Evolutionary conservation across 495 filamentous ascomycete species (phyloP), one percentile per base, ranked within the genome.

Genomic region (Pseudevernia furfuracea): DNA sequence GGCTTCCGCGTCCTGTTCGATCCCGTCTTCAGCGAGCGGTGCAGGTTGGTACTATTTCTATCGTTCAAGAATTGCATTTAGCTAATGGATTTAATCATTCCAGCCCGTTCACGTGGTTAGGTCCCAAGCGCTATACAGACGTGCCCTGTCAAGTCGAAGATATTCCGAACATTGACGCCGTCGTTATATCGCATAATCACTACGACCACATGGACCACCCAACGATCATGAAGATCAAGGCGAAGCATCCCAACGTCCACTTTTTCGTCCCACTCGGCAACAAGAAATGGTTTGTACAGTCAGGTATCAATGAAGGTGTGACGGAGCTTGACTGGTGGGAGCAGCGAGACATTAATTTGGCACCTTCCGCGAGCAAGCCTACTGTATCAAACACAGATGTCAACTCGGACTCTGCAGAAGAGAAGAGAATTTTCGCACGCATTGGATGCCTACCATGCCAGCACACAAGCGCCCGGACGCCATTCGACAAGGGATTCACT

Each of bases 271-370:
- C 90, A 0, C 72, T 97, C 1, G 91, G 92, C n/a, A 86, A 94
- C 61, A 90, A 90, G 76, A 74, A 84, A 58, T 97, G 94, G 94
- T 97, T 97, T 73, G 75, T 75, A 55, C 64, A 74, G 4, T 80
- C 78, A 37, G 89, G 89, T 2, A 81, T 96, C 53, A 39, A 79
- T 0, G 48, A 62, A 34, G 88, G 88, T 43, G 86, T 94, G 48
- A 93, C 89, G 3, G 93, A 97, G 75, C 72, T 96, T 71, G 94
- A 98, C 71, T 98, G 94, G 94, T 97, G 94, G 92, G 88, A 96
- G 67, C 85, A 90, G 64, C 82, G 84, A 14, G 87, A 92, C 59
- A 72, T 97, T 25, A 84, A 77, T 0, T 71, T 96, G 53, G 81
- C 81, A 39, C 80, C 81, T 1, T 49, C 71, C 0, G 68, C 73